A percentile compares a stretch with the other conserved stretches of the same genome.
These are phyloP conservation scores for Chara braunii DNA, from an alignment of 139 green algal species.

Conservation along the genomic window DNA sequence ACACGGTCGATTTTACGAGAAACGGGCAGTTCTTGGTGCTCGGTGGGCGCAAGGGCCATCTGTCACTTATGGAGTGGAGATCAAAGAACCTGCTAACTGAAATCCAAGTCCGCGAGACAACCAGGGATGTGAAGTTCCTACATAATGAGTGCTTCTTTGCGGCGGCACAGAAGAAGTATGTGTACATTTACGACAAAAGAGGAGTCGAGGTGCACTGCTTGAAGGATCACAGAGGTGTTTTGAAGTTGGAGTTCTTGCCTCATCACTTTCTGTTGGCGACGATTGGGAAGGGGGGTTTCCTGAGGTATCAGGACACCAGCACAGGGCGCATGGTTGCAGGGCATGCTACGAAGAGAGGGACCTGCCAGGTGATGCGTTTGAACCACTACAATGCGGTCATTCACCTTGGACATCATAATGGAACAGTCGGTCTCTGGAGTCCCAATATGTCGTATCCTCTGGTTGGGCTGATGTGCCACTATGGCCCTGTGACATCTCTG, in stretches of 20 bases:
- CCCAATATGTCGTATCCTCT: conserved; percentile 79
- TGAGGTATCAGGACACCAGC: conserved; percentile 89
- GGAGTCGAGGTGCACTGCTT: conserved; percentile 95
- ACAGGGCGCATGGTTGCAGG: conserved; percentile 78
- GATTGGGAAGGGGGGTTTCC: conserved; percentile 62
- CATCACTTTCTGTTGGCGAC: conserved; percentile 92
- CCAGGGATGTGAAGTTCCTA: conserved; percentile 76
- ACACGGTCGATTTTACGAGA: conserved; percentile 60
- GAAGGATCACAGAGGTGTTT: conserved; percentile 37
- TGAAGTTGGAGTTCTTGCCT: conserved; percentile 78
- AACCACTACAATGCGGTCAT: conserved; percentile 87
- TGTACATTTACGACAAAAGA: conserved; percentile 97
- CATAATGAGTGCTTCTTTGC: conserved; percentile 97
- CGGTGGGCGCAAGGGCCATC: conserved; percentile 75
- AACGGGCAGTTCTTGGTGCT: conserved; percentile 75
- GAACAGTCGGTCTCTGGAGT: conserved; percentile 81
- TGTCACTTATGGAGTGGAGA: conserved; percentile 88
- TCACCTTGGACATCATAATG: conserved; percentile 74
- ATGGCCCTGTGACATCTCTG: conserved; percentile 34
- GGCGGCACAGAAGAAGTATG: conserved; percentile 83
- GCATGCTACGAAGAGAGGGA: conserved; percentile 72
- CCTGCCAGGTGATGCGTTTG: conserved; percentile 59
- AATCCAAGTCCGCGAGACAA: conserved; percentile 85
- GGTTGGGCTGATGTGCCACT: conserved; percentile 89
- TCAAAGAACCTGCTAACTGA: conserved; percentile 64